A percentile compares a stretch with the other conserved stretches of the same genome.
These are phyloP conservation scores for Cutaneotrichosporon sp. DNA, from an alignment of 1,284 basidiomycete species.

Conservation along the genomic window DNA sequence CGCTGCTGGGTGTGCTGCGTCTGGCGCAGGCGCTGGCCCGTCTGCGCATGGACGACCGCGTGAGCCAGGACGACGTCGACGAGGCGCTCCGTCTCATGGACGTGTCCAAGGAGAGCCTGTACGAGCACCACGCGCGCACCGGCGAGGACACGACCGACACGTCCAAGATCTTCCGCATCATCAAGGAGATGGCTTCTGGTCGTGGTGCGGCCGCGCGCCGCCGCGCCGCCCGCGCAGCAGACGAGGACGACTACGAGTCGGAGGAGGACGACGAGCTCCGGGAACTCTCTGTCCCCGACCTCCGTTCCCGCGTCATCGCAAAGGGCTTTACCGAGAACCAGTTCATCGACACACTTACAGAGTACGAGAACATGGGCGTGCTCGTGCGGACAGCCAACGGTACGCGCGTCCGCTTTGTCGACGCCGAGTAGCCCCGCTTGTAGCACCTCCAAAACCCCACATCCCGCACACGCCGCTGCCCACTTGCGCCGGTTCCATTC, in stretches of 20 bases:
- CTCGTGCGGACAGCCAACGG: constrained; percentile 69
- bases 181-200: constrained; percentile 70
- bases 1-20: constrained; percentile 88
- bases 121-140: constrained; percentile 61
- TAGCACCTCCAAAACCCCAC: neutral
- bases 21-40: constrained; percentile 92
- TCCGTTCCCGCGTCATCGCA: constrained; percentile 73
- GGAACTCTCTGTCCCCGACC: constrained; percentile 65
- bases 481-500: no score
- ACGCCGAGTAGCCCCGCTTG: constrained; percentile 25
- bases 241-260: constrained; percentile 48
- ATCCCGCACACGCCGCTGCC: neutral
- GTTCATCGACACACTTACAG: constrained; percentile 69
- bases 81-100: constrained; percentile 96
- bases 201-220: constrained; percentile 46
- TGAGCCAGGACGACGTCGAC: constrained; percentile 84
- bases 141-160: constrained; percentile 67
- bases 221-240: constrained; percentile 39
- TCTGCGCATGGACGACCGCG: constrained; percentile 72
- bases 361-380: constrained; percentile 79
- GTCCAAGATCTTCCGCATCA: constrained; percentile 79
- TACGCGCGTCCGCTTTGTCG: constrained; percentile 59
- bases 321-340: constrained; percentile 86
- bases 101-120: constrained; percentile 83
- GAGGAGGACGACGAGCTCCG: constrained; percentile 55